These are phyloP conservation scores for Colletotrichum acutatum DNA, from an alignment of 2,329 filamentous ascomycete genomes.

Conservation along the genomic window DNA sequence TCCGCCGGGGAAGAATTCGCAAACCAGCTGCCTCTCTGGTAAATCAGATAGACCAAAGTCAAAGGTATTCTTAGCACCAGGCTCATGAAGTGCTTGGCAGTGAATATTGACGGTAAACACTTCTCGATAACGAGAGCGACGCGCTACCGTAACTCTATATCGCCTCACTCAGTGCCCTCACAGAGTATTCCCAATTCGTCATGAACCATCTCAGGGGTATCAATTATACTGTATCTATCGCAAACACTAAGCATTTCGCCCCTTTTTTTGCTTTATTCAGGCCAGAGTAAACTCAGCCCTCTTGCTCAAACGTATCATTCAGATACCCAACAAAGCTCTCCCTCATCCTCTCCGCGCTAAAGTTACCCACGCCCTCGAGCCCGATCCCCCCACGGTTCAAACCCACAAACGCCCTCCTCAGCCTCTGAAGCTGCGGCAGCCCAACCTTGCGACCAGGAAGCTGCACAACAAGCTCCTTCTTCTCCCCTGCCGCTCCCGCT, in stretches of 20 bases:
- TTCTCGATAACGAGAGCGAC: neutral
- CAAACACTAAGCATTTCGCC: too few relatives aligned
- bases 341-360: constrained; percentile 65
- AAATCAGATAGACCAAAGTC: neutral
- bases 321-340: constrained; percentile 75
- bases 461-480: constrained; percentile 65
- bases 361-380: constrained; percentile 64
- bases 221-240: neutral
- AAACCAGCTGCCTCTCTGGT: neutral
- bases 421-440: constrained; percentile 79
- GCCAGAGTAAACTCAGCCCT: constrained; percentile 54
- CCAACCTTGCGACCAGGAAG: constrained; percentile 75
- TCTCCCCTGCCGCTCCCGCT: neutral
- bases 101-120: neutral
- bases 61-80: neutral
- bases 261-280: too few relatives aligned
- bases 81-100: neutral
- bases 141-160: neutral
- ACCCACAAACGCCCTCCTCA: constrained; percentile 81
- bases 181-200: neutral
- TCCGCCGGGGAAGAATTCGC: neutral
- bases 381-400: constrained; percentile 79
- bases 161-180: neutral
- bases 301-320: constrained; percentile 72
- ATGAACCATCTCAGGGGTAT: constrained; percentile 8